Base-by-base conservation (phyloP, 129 eudicot species). In the Flaveria robusta region DNA sequence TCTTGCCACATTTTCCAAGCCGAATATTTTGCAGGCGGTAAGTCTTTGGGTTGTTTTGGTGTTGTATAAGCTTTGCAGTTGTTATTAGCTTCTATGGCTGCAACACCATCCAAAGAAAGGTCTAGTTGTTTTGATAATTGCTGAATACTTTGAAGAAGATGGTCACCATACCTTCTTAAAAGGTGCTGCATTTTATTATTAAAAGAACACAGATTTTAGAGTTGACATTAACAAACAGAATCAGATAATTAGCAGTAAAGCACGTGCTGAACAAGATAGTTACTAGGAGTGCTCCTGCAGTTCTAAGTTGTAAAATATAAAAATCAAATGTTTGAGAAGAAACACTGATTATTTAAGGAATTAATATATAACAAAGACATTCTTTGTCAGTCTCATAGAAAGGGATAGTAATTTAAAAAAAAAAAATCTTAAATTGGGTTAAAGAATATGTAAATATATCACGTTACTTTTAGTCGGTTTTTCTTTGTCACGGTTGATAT, bases 1-100 rank as follows among this genome's bases (percentile, higher is more conserved):
- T 88, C 92, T 76, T 90, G 89, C 92, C 95, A 93, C 98, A 90
- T 88, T 74, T 85, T 88, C 96, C 96, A 93, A 51, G 96, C 98
- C 68, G 82, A 87, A 59, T 86, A 83, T 83, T 90, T 93, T 41
- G 96, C 92, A 46, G 96, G 92, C 1, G 81, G 68, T 52, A 93
- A 78, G 43, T 86, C 85, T 70, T 83, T 88, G 1, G 70, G 76
- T 8, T 45, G 67, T 34, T 76, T 86, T 50, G 88, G 77, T 70
- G 69, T 50, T 31, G 85, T 70, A 50, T 49, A 49, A 49, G 82
- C n/a, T 69, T 88, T 85, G 70, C 81, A 80, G 67, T 56, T 79
- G 68, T 70, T 79, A 68, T 62, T 70, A 59, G 80, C 72, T 82
- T 86, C 89, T 68, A 67, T 68, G 63, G 31, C 81, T 78, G 81